Evolutionary conservation across 2,329 filamentous ascomycete genomes (phyloP).

Genomic region (Ascochyta pisi): DNA sequence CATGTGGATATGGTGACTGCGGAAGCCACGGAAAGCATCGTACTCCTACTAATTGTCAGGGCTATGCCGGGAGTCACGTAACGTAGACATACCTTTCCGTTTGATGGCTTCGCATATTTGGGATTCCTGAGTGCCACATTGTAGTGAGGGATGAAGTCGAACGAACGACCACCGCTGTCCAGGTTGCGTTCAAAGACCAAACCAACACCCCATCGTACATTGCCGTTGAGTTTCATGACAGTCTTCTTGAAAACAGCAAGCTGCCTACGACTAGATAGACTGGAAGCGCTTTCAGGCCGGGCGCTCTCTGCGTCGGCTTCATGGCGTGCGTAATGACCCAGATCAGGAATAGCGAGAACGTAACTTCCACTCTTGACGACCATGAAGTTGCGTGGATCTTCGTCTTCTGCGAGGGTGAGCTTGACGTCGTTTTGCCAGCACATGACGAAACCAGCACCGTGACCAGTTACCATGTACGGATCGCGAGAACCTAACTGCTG

Average conservation of each 20-base stretch:
- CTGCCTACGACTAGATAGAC: conserved; percentile 70
- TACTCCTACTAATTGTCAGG: conserved; percentile 62
- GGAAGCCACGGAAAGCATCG: conserved; percentile 95
- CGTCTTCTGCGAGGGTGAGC: conserved; percentile 82
- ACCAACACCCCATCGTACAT: conserved; percentile 90
- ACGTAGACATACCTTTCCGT: conserved; percentile 51
- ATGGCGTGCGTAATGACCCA: conserved; percentile 83
- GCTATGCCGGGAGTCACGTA: not conserved
- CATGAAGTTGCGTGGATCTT: conserved; percentile 93
- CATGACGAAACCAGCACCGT: conserved; percentile 95
- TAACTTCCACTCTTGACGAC: conserved; percentile 95
- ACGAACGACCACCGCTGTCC: conserved; percentile 74
- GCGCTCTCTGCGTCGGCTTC: conserved; percentile 56
- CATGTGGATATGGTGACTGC: conserved; percentile 95
- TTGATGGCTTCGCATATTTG: conserved; percentile 67
- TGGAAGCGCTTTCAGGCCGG: conserved; percentile 62
- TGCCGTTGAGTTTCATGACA: conserved; percentile 96
- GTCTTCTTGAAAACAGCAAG: conserved; percentile 96
- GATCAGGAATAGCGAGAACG: conserved; percentile 91
- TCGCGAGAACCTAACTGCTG: conserved; percentile 70
- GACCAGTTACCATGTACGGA: conserved; percentile 90
- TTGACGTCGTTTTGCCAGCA: conserved; percentile 96
- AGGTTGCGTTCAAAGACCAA: conserved; percentile 90
- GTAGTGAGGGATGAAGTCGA: conserved; percentile 92
- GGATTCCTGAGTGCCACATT: conserved; percentile 86